These are phyloP conservation scores for Quercus robur DNA, from an alignment of 306 rosid genomes.

Conservation along the genomic window DNA sequence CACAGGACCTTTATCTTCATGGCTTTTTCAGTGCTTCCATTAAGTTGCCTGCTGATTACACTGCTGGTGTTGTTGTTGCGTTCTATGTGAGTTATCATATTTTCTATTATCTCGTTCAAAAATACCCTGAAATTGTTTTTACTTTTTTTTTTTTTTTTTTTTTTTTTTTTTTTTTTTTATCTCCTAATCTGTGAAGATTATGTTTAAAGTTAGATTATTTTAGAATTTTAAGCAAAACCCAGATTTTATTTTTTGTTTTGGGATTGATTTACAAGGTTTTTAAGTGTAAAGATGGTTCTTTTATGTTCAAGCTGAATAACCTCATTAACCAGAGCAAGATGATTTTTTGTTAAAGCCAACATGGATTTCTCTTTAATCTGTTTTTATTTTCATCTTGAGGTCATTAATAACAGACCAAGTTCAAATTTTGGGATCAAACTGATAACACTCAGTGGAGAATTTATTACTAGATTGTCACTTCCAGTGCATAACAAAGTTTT, in stretches of 20 bases:
- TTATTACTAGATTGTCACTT: neutral
- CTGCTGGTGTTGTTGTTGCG: conserved; percentile 97
- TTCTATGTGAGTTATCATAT: conserved; percentile 72
- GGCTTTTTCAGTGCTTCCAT: conserved; percentile 92
- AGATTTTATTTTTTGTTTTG: neutral
- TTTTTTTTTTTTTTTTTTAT: neutral
- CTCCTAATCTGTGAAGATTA: no score
- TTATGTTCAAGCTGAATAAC: neutral
- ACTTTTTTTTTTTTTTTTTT: neutral
- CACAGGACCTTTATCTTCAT: conserved; percentile 86
- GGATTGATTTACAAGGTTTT: neutral
- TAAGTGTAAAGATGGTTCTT: neutral
- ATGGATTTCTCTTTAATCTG: no score
- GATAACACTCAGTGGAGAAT: neutral
- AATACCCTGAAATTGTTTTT: neutral
- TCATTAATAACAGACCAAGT: neutral
- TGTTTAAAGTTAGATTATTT: neutral
- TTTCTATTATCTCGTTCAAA: neutral
- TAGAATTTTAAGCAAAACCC: neutral
- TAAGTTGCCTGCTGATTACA: conserved; percentile 87
- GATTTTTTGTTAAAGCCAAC: neutral
- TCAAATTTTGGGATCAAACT: neutral
- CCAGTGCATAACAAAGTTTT: no score
- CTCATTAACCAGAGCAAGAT: neutral
- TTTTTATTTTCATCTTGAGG: neutral